A percentile compares a stretch with the other conserved stretches of the same genome.
phyloP scores from a whole-genome alignment of 2,329 filamentous ascomycete genomes.

The Scedosporium dehoogii region DNA sequence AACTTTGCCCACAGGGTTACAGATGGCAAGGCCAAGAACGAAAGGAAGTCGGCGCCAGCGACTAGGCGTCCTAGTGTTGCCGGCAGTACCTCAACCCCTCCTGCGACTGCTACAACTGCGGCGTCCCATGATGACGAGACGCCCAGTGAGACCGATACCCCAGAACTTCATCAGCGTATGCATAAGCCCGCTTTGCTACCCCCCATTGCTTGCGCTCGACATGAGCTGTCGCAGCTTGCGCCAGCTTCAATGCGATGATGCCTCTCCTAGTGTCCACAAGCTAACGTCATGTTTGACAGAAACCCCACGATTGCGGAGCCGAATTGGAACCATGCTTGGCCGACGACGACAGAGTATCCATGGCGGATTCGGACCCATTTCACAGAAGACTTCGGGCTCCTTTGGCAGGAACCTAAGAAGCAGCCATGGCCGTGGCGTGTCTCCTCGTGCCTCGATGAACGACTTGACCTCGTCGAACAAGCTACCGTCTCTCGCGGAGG shows the following conservation, averaged over 20 bases:
- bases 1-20: slow-evolving; percentile 46
- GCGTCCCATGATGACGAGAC: slow-evolving; percentile 22
- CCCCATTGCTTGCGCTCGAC: neutral
- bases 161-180: slow-evolving; percentile 16
- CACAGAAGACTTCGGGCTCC: slow-evolving; percentile 38
- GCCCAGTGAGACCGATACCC: slow-evolving; percentile 31
- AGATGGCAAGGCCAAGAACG: slow-evolving; percentile 20
- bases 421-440: slow-evolving; percentile 49
- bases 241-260: neutral
- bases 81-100: neutral
- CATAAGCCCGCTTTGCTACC: neutral
- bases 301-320: slow-evolving; percentile 21
- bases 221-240: too few relatives aligned
- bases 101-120: slow-evolving; percentile 3
- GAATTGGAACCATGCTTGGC: slow-evolving; percentile 61
- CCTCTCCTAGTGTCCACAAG: neutral
- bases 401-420: slow-evolving; percentile 54
- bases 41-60: neutral
- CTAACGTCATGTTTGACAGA: neutral
- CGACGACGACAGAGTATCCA: slow-evolving; percentile 58
- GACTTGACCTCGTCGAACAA: slow-evolving; percentile 44
- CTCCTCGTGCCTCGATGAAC: slow-evolving; percentile 48
- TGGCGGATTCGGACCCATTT: slow-evolving; percentile 48
- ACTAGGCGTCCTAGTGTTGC: slow-evolving; percentile 12
- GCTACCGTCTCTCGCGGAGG: slow-evolving; percentile 48